A percentile compares a stretch with the other conserved stretches of the same genome.
phyloP scores from a whole-genome alignment of 129 eudicot genomes.

The Chrysanthemum makinoi region DNA sequence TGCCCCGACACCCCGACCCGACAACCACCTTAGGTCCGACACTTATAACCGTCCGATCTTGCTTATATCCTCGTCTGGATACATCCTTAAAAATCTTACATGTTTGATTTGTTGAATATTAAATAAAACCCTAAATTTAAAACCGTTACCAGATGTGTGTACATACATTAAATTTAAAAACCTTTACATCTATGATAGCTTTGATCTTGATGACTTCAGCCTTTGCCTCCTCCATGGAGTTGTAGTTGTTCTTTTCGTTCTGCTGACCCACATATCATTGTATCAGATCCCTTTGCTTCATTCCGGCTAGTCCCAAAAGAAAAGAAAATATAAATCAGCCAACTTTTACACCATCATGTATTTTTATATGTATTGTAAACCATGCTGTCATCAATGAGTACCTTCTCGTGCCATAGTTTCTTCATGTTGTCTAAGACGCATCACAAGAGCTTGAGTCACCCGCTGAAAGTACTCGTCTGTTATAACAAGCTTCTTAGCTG shows the following conservation, averaged over 20 bases:
- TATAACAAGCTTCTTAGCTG: no score
- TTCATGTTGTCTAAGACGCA: constrained; percentile 95
- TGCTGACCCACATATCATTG: constrained; percentile 83
- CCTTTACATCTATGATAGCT: constrained; percentile 86
- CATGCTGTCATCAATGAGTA: constrained; percentile 11
- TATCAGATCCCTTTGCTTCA: constrained; percentile 90
- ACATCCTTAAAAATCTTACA: no score
- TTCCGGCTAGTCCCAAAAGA: constrained; percentile 68
- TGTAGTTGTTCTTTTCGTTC: constrained; percentile 66
- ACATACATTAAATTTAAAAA: neutral
- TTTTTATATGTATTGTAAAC: neutral
- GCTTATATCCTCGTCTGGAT: no score
- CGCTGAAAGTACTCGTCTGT: neutral
- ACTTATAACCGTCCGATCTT: no score
- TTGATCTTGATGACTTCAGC: constrained; percentile 70
- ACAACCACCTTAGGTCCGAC: no score
- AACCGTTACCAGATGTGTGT: no score
- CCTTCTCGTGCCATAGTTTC: constrained; percentile 75
- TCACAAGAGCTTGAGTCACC: constrained; percentile 86
- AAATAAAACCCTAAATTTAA: no score
- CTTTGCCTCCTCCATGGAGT: constrained; percentile 64
- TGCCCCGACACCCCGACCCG: no score
- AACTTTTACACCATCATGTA: neutral
- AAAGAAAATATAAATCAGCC: neutral
- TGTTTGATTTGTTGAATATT: no score